Percentiles rank a stretch among this genome's conserved stretches.
phyloP scores from a whole-genome alignment of 23 red algal genomes.

The Gracilariopsis chorda region DNA sequence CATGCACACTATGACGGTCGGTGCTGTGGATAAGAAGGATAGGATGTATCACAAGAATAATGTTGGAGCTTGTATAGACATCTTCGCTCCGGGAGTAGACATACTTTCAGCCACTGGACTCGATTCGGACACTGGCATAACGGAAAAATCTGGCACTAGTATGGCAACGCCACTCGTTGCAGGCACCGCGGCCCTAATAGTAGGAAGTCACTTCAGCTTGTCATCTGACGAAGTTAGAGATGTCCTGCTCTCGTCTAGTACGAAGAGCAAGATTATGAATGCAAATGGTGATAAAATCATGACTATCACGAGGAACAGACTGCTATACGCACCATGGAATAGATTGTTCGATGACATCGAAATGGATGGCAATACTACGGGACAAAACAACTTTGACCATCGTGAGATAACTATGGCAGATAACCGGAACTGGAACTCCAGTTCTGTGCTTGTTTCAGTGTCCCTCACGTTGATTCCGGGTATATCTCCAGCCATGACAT shows the following conservation, averaged over 20 bases:
- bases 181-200: slow-evolving; percentile 29
- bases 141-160: slow-evolving; percentile 18
- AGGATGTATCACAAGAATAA: slow-evolving; percentile 29
- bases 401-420: background rate
- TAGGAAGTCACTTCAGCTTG: background rate
- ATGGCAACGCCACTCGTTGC: slow-evolving; percentile 43
- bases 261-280: slow-evolving; percentile 12
- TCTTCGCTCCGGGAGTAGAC: slow-evolving; percentile 43
- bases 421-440: background rate
- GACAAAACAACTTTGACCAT: background rate
- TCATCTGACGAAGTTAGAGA: slow-evolving; percentile 14
- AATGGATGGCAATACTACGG: background rate
- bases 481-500: slow-evolving; percentile 15
- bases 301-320: slow-evolving; percentile 8
- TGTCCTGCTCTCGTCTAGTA: slow-evolving; percentile 23
- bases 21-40: slow-evolving; percentile 30
- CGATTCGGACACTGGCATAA: background rate
- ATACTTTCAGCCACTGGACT: slow-evolving; percentile 4
- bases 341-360: slow-evolving; percentile 31
- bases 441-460: background rate
- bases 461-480: slow-evolving; percentile 26
- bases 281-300: slow-evolving; percentile 16
- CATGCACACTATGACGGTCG: slow-evolving; percentile 20
- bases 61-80: slow-evolving; percentile 38
- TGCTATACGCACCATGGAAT: slow-evolving; percentile 48